Conservation (phyloP, 2,329 filamentous ascomycete genomes). For the Fusarium veterinarium region DNA sequence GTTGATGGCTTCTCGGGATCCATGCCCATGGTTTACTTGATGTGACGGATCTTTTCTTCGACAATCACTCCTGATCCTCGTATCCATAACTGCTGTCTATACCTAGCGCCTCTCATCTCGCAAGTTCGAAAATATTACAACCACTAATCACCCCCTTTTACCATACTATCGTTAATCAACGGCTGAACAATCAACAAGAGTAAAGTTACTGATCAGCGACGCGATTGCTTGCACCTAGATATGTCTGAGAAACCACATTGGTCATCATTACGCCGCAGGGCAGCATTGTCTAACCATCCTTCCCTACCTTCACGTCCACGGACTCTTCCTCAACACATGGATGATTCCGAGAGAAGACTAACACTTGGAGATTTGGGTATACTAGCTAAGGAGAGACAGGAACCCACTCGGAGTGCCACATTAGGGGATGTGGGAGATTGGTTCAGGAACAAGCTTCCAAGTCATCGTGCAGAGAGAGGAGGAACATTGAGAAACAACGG, state of each 20-base stretch:
- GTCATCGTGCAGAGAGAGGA: slow-evolving; percentile 61
- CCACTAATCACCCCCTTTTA: not conserved
- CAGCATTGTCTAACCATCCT: not conserved
- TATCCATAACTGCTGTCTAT: not conserved
- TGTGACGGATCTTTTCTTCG: not conserved
- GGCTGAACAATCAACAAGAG: not conserved
- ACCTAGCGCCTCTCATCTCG: not conserved
- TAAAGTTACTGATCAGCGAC: not conserved
- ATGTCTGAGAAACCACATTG: slow-evolving; percentile 19
- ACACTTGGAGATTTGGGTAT: slow-evolving; percentile 43
- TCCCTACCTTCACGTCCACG: not conserved
- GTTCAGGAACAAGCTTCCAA: slow-evolving; percentile 61
- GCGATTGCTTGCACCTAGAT: not conserved
- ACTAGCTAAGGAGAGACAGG: slow-evolving; percentile 53
- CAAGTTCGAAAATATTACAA: not conserved
- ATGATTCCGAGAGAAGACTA: slow-evolving; percentile 5
- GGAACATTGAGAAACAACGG: slow-evolving; percentile 56
- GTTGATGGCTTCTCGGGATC: not conserved
- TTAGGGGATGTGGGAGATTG: slow-evolving; percentile 51
- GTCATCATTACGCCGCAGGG: slow-evolving; percentile 11
- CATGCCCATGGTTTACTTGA: not conserved
- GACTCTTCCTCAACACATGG: not conserved
- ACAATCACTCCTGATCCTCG: not conserved
- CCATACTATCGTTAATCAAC: not conserved
- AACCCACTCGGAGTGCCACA: slow-evolving; percentile 17